Percentiles rank a stretch among this genome's conserved stretches.
These are phyloP conservation scores for Schwanniomyces vanrijiae DNA, from an alignment of 805 yeast species.

Conservation along the genomic window DNA sequence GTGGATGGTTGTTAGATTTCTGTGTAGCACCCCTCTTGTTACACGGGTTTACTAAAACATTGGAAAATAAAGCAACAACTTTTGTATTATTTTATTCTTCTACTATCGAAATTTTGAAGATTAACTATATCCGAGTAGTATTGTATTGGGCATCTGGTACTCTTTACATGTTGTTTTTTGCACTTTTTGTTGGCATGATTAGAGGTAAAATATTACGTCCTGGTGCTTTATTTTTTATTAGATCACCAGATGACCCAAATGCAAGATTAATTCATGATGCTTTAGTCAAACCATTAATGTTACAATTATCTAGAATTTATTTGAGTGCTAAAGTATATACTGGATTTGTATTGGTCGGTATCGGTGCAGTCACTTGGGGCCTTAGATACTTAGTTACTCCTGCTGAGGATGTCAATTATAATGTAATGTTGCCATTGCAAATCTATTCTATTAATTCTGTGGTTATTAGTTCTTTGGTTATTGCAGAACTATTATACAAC, in stretches of 20 bases:
- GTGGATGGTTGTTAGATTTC: conserved; percentile 77
- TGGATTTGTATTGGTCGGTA: conserved; percentile 67
- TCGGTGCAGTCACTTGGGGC: conserved; percentile 65
- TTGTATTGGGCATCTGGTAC: conserved; percentile 75
- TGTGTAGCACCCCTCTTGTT: conserved; percentile 60
- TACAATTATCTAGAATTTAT: conserved; percentile 72
- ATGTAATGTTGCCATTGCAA: conserved; percentile 29
- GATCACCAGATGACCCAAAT: conserved; percentile 94
- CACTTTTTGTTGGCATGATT: conserved; percentile 82
- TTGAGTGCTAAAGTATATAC: conserved; percentile 76
- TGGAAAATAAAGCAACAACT: conserved; percentile 6
- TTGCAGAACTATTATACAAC: conserved; percentile 3
- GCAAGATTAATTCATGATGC: conserved; percentile 86
- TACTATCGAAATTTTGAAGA: conserved; percentile 13
- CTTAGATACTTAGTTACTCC: conserved; percentile 27
- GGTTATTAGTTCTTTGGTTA: conserved; percentile 2
- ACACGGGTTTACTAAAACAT: conserved; percentile 9
- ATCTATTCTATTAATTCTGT: conserved; percentile 7
- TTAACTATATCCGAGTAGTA: conserved; percentile 19
- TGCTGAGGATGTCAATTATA: conserved; percentile 8
- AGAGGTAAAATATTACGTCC: conserved; percentile 72
- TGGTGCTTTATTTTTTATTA: conserved; percentile 87
- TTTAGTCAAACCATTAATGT: conserved; percentile 66
- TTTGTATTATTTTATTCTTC: conserved; percentile 24
- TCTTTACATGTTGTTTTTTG: conserved; percentile 81